Conservation (phyloP, 768 basidiomycete genomes). For the Mycena rebaudengoi region DNA sequence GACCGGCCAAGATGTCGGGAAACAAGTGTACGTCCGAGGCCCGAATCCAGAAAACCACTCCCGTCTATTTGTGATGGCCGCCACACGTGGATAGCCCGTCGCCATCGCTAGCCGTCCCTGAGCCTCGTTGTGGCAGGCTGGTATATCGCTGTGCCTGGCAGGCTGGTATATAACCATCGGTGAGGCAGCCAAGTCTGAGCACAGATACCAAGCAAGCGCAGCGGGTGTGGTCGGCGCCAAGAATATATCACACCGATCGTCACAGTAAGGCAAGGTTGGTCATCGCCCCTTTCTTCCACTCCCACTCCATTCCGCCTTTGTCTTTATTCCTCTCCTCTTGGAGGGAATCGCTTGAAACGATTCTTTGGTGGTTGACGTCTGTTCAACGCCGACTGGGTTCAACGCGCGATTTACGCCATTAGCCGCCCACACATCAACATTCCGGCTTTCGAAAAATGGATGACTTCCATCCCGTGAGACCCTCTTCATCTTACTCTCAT, state of each 20-base stretch:
- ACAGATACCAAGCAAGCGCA: conserved; percentile 8
- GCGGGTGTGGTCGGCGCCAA: background rate
- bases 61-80: conserved; percentile 23
- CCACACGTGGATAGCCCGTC: conserved; percentile 8
- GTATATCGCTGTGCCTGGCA: conserved; percentile 13
- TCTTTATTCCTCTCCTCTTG: no score
- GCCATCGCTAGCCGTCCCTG: background rate
- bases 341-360: no score
- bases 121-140: conserved; percentile 18
- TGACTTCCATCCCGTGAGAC: conserved; percentile 25
- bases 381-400: background rate
- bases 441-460: background rate
- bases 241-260: conserved; percentile 10
- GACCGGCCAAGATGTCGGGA: no score
- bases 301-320: background rate
- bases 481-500: background rate
- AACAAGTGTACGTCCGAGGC: no score
- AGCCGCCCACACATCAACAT: background rate
- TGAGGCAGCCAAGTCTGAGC: background rate
- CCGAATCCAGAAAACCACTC: no score
- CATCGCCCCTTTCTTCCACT: conserved; percentile 1
- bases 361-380: background rate
- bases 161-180: conserved; percentile 8
- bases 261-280: conserved; percentile 1
- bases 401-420: conserved; percentile 24